Percentiles rank a stretch among this genome's conserved stretches.
These are phyloP conservation scores for Echinosophora koreensis DNA, from an alignment of 306 rosid genomes.

Conservation along the genomic window DNA sequence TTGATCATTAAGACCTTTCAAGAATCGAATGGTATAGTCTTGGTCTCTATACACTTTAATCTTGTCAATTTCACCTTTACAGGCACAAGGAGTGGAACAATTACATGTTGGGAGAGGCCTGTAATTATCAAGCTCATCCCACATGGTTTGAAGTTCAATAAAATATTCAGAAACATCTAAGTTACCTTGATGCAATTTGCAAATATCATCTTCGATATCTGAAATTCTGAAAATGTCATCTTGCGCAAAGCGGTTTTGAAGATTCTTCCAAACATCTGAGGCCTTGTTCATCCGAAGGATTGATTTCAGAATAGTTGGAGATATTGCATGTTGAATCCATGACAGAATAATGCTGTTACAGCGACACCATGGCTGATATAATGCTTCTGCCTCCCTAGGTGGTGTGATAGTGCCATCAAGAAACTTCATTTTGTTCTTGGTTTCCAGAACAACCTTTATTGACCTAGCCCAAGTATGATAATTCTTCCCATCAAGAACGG, in stretches of 20 bases:
- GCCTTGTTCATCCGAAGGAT: background rate
- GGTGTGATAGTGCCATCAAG: background rate
- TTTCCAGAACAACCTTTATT: background rate
- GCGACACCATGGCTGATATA: background rate
- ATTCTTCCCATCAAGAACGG: background rate
- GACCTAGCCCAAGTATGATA: background rate
- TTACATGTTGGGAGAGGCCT: too few species aligned
- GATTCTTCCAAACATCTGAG: background rate
- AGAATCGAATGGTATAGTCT: too few species aligned
- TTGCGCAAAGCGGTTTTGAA: background rate
- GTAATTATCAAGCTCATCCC: too few species aligned
- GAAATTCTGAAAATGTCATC: background rate
- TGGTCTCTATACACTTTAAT: too few species aligned
- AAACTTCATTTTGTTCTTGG: background rate
- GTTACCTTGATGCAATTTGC: too few species aligned
- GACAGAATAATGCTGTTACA: background rate
- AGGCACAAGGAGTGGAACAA: too few species aligned
- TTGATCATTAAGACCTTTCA: too few species aligned
- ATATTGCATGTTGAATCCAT: background rate
- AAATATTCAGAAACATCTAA: too few species aligned
- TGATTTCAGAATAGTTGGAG: too few species aligned
- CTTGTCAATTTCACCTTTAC: too few species aligned
- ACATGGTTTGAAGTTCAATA: too few species aligned
- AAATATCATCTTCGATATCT: too few species aligned
- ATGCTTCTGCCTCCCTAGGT: rapidly evolving